A percentile compares a stretch with the other conserved stretches of the same genome.
These are phyloP conservation scores for Akanthomyces muscarius DNA, from an alignment of 2,329 filamentous ascomycete species.

Conservation along the genomic window DNA sequence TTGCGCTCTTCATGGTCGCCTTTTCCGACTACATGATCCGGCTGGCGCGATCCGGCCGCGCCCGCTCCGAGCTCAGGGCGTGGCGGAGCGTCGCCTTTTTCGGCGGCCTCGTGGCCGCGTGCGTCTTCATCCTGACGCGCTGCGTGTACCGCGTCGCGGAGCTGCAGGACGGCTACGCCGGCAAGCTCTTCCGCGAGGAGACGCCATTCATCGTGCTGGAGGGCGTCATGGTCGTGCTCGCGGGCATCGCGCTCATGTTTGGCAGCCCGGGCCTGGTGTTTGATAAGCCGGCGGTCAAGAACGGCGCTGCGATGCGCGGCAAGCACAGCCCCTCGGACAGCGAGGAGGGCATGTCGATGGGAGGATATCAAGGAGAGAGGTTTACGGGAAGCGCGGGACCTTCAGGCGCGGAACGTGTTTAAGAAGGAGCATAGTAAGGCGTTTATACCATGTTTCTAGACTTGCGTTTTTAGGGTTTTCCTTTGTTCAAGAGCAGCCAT, in stretches of 20 bases:
- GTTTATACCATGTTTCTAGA: background rate
- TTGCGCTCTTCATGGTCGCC: slow-evolving; percentile 47
- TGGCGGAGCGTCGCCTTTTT: slow-evolving; percentile 44
- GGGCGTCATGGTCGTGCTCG: slow-evolving; percentile 32
- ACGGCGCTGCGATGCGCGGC: slow-evolving; percentile 8
- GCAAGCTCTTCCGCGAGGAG: slow-evolving; percentile 24
- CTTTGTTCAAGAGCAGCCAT: background rate
- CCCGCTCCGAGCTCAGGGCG: slow-evolving; percentile 22
- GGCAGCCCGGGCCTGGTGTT: slow-evolving; percentile 42
- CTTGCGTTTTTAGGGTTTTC: background rate
- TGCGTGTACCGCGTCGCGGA: slow-evolving; percentile 64
- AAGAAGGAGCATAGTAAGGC: background rate
- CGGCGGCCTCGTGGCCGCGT: slow-evolving; percentile 48
- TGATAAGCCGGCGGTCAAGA: slow-evolving; percentile 15
- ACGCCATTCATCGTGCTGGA: slow-evolving; percentile 14
- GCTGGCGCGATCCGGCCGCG: slow-evolving; percentile 31
- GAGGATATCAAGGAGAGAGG: background rate
- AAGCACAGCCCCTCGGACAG: slow-evolving; percentile 21
- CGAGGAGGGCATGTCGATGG: slow-evolving; percentile 22
- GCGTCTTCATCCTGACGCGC: slow-evolving; percentile 57
- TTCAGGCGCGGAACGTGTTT: background rate
- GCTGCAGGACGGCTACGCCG: slow-evolving; percentile 58
- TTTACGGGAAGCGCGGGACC: background rate
- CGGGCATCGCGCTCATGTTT: slow-evolving; percentile 34
- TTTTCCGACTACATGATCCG: slow-evolving; percentile 49